These are phyloP conservation scores for Cyberlindnera samutprakarnensis DNA, from an alignment of 805 yeast species.

Conservation along the genomic window DNA sequence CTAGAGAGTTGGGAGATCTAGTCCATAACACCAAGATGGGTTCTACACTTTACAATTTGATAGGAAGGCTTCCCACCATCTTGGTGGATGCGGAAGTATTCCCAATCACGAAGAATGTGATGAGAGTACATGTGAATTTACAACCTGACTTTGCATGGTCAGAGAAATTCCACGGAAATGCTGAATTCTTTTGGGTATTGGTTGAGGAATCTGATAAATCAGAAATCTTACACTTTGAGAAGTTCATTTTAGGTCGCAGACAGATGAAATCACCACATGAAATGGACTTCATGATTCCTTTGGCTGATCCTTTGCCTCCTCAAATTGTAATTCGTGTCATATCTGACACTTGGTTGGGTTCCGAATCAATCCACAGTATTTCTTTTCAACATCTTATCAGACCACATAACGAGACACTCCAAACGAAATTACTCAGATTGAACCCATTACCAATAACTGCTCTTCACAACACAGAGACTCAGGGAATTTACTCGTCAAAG, in stretches of 20 bases:
- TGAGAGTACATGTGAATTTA: constrained; percentile 67
- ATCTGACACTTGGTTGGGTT: constrained; percentile 87
- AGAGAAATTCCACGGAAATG: constrained; percentile 67
- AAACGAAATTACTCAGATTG: constrained; percentile 69
- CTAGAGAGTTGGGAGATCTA: constrained; percentile 79
- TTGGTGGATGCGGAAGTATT: constrained; percentile 73
- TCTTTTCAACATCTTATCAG: constrained; percentile 86
- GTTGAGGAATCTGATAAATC: constrained; percentile 81
- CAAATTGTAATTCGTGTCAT: constrained; percentile 75
- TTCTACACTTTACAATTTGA: constrained; percentile 42
- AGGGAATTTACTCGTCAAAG: constrained; percentile 54
- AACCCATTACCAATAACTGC: constrained; percentile 87
- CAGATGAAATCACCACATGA: constrained; percentile 52
- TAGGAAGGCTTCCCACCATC: constrained; percentile 70
- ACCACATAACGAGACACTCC: constrained; percentile 81
- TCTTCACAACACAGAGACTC: constrained; percentile 58
- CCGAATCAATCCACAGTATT: constrained; percentile 66
- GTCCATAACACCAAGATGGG: constrained; percentile 83
- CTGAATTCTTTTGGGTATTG: constrained; percentile 86
- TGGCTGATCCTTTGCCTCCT: constrained; percentile 82
- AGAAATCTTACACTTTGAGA: constrained; percentile 74
- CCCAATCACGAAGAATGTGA: constrained; percentile 82
- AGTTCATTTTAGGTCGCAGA: constrained; percentile 56
- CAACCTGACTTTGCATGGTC: constrained; percentile 87
- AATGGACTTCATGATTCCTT: constrained; percentile 88